Base-by-base conservation (phyloP, 306 rosid species). In the Abrus pulchellus region DNA sequence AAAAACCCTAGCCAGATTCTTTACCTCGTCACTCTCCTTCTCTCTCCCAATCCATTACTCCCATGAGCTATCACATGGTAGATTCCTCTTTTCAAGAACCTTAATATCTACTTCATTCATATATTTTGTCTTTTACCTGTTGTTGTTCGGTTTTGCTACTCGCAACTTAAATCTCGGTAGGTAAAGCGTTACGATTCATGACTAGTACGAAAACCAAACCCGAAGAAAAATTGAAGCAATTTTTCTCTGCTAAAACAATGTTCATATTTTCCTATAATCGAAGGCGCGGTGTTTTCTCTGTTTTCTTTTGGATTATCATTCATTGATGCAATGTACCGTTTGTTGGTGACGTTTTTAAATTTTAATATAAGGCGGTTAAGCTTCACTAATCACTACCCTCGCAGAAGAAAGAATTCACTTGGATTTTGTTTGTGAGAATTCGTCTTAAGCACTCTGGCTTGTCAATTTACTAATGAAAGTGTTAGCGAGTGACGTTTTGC, bases 11-110 rank as follows among this genome's bases (percentile, higher is more conserved):
- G 74, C 4, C 72, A 53, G 12, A 63, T 66, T 65, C 47, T 64
- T 9, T 9, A 7, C 12, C 33, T 20, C 86, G 3, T 75, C 72
- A 68, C 54, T 68, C 62, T 38, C 72, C 2, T 27, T 75, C 65
- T 36, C 54, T 59, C 11, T 48, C 27, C 68, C 78, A 74, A 82
- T 61, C 55, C 77, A n/a, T 56, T 64, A 28, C 72, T 49, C 56
- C 76, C 28, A 62, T 69, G 82, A 82, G 74, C 74, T 82, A 38
- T 81, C 75, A 44, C 77, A 61, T 68, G 86, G 89, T 86, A 68
- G 75, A 74, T 79, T 69, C 82, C 49, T 79, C 75, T 34, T 86
- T 49, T 75, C 40, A 79, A 12, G 2, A 62, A 38, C 40, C 78
- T 49, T 44, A 43, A 49, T 67, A 32, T 43, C 3, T 32, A 45